These are phyloP conservation scores for Globisporangium sylvaticum DNA, from an alignment of 352 stramenopile genomes.

Conservation along the genomic window DNA sequence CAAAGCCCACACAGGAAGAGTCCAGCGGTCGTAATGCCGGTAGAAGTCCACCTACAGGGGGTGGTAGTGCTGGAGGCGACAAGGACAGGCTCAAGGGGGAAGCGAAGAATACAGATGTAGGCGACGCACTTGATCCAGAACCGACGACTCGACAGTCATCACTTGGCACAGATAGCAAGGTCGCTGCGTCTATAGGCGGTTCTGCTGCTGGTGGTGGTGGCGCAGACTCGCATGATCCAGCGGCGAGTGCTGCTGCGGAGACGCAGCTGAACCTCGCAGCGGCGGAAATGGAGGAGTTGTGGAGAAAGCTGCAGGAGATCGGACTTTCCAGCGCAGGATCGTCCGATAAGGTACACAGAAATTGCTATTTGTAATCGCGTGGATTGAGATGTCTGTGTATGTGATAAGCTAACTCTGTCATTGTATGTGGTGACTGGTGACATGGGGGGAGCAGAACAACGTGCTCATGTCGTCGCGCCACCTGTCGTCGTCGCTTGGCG, in stretches of 20 bases:
- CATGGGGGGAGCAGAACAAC: conserved; percentile 25
- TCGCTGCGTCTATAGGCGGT: not conserved
- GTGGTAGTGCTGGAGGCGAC: not conserved
- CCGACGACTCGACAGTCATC: not conserved
- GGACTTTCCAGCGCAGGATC: conserved; percentile 55
- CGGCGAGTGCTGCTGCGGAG: conserved; percentile 35
- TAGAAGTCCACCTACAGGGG: not conserved
- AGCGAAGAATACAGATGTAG: not conserved
- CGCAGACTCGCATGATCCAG: conserved; percentile 3
- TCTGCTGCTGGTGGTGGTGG: not conserved
- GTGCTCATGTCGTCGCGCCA: conserved; percentile 75
- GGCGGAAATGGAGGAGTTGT: conserved; percentile 82
- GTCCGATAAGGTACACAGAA: conserved; percentile 43
- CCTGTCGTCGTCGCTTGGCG: conserved; percentile 74
- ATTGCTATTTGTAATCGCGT: not conserved
- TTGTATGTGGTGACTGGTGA: not conserved
- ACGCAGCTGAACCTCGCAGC: conserved; percentile 64
- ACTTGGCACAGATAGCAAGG: not conserved
- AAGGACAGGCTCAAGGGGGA: not conserved
- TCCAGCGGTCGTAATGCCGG: not conserved
- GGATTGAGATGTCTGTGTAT: not conserved
- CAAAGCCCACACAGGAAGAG: conserved; percentile 7
- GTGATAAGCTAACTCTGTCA: not conserved
- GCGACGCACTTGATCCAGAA: not conserved
- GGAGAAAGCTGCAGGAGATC: conserved; percentile 73